These are phyloP conservation scores for Oryza coarctata DNA, from an alignment of 176 grass and related monocot genomes.

Conservation along the genomic window DNA sequence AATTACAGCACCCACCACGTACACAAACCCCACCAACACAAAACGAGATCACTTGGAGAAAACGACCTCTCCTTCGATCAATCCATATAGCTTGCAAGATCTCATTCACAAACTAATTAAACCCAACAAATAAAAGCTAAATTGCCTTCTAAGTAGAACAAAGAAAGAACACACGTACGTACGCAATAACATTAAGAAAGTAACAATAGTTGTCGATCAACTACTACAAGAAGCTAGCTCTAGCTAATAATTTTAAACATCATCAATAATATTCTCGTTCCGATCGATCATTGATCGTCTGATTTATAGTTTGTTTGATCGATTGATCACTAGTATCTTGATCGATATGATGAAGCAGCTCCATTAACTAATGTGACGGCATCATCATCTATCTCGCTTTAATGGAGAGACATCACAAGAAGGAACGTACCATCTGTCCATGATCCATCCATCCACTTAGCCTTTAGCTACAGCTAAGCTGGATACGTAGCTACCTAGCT, in stretches of 20 bases:
- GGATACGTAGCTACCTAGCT: not conserved
- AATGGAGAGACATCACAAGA: slow-evolving; percentile 56
- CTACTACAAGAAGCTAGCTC: slow-evolving; percentile 8
- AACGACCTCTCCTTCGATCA: slow-evolving; percentile 11
- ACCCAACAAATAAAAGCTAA: not conserved
- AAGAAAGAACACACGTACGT: not conserved
- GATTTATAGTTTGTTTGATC: slow-evolving; percentile 15
- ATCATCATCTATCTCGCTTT: slow-evolving; percentile 37
- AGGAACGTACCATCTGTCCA: slow-evolving; percentile 45
- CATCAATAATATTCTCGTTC: not conserved
- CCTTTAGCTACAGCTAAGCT: slow-evolving; percentile 14
- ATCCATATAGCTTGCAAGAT: not conserved
- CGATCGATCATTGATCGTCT: not conserved
- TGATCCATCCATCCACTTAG: slow-evolving; percentile 30
- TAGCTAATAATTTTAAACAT: not conserved
- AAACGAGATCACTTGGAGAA: slow-evolving; percentile 30
- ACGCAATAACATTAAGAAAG: not conserved
- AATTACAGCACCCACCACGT: not conserved
- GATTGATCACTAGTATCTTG: not conserved
- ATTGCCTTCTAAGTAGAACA: not conserved
- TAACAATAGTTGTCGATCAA: not conserved
- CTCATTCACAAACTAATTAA: not conserved
- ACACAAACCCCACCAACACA: slow-evolving; percentile 22
- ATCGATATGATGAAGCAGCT: slow-evolving; percentile 27
- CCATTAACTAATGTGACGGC: slow-evolving; percentile 37